Conservation (phyloP, 495 filamentous ascomycete genomes). For the Penicillium odoratum region DNA sequence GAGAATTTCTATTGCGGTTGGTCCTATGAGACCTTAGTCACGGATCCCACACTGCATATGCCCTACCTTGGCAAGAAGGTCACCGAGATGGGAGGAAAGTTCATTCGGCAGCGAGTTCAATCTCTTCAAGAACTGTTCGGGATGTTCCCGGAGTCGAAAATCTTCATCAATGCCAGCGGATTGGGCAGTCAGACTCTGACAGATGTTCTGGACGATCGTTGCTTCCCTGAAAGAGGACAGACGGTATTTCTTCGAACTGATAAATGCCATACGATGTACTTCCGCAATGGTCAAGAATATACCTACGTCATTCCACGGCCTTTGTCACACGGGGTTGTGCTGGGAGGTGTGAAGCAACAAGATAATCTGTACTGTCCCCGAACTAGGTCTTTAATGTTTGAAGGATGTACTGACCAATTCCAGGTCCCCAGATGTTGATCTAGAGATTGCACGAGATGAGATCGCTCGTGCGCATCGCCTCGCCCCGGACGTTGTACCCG, state of each 20-base stretch:
- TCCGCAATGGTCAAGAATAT: slow-evolving; percentile 48
- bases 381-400: no score
- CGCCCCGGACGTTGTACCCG: slow-evolving; percentile 41
- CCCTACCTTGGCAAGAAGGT: slow-evolving; percentile 38
- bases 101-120: slow-evolving; percentile 39
- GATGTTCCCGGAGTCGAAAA: slow-evolving; percentile 38
- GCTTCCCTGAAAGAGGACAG: slow-evolving; percentile 45
- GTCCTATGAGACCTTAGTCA: slow-evolving; percentile 44
- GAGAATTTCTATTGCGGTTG: slow-evolving; percentile 38
- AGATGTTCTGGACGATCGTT: slow-evolving; percentile 41
- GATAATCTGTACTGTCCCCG: slow-evolving; percentile 33
- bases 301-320: slow-evolving; percentile 54
- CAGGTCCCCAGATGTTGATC: slow-evolving; percentile 39
- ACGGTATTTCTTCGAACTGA: slow-evolving; percentile 42
- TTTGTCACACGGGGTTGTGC: slow-evolving; percentile 40
- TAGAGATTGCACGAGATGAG: slow-evolving; percentile 42
- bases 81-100: slow-evolving; percentile 33
- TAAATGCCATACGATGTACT: slow-evolving; percentile 36
- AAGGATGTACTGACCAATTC: background rate
- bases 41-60: slow-evolving; percentile 45
- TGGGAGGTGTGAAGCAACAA: slow-evolving; percentile 49
- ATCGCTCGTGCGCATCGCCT: slow-evolving; percentile 43
- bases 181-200: slow-evolving; percentile 36
- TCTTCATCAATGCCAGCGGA: slow-evolving; percentile 50
- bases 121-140: slow-evolving; percentile 40